phyloP scores from a whole-genome alignment of 23 red algal species.

The Cyanidium caldarium region DNA sequence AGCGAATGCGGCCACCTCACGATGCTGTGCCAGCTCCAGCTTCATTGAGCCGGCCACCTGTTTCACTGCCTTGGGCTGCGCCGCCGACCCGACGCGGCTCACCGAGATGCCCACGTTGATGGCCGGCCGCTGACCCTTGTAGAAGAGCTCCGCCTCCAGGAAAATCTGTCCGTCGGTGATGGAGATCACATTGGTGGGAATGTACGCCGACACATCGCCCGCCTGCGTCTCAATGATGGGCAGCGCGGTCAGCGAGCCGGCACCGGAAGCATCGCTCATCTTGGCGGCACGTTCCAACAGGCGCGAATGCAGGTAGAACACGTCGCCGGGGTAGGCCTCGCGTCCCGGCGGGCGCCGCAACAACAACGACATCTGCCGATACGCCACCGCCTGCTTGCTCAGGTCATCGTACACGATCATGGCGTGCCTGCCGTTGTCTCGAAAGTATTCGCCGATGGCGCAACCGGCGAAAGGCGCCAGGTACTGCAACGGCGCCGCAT shows the following conservation, averaged over 20 bases:
- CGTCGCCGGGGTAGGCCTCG: conserved; percentile 95
- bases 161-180: conserved; percentile 99
- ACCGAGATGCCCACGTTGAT: conserved; percentile 97
- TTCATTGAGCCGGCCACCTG: conserved; percentile 98
- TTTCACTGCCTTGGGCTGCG: conserved; percentile 94
- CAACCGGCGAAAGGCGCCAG: conserved; percentile 85
- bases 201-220: conserved; percentile 96
- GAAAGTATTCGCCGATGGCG: conserved; percentile 97
- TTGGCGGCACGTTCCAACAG: conserved; percentile 85
- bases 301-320: conserved; percentile 95
- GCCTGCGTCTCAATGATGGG: conserved; percentile 98
- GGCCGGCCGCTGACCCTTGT: conserved; percentile 96
- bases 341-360: conserved; percentile 87
- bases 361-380: conserved; percentile 90
- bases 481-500: conserved; percentile 91
- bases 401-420: conserved; percentile 97
- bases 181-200: conserved; percentile 97
- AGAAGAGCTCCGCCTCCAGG: conserved; percentile 97
- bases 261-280: conserved; percentile 74
- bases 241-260: conserved; percentile 81
- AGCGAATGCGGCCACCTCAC: conserved; percentile 92
- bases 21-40: conserved; percentile 83
- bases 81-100: conserved; percentile 87
- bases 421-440: conserved; percentile 92
- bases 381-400: conserved; percentile 93